Percentiles rank a stretch among this genome's conserved stretches.
Evolutionary conservation across 148 eudicot genomes (phyloP).

Genomic region (Polygonum maritimum): DNA sequence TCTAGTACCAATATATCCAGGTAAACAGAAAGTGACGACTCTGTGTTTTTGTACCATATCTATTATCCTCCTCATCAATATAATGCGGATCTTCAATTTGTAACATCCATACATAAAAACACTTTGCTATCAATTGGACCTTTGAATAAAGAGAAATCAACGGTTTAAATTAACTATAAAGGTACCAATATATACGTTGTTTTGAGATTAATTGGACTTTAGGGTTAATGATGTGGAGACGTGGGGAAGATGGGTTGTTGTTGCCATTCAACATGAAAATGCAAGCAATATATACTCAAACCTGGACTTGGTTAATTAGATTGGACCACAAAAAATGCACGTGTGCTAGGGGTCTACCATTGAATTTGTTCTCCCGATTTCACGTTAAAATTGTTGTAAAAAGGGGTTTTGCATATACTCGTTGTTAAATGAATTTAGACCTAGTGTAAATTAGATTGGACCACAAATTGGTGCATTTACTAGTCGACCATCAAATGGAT

Average conservation of each 20-base stretch:
- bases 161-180: no score
- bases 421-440: background rate
- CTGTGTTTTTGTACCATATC: background rate
- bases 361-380: background rate
- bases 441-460: no score
- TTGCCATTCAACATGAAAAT: background rate
- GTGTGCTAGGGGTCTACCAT: constrained; percentile 3
- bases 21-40: background rate
- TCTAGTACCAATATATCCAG: background rate
- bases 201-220: background rate
- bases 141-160: no score
- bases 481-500: no score
- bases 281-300: background rate
- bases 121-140: no score
- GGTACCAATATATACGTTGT: no score
- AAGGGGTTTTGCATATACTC: background rate
- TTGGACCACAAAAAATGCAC: background rate
- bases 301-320: background rate
- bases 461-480: no score
- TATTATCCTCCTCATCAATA: background rate
- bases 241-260: background rate
- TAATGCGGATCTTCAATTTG: no score
- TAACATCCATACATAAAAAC: no score
- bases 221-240: background rate
- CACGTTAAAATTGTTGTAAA: background rate